Evolutionary conservation across 2,329 filamentous ascomycete genomes (phyloP).

Genomic region (Pseudogymnoascus sp.): DNA sequence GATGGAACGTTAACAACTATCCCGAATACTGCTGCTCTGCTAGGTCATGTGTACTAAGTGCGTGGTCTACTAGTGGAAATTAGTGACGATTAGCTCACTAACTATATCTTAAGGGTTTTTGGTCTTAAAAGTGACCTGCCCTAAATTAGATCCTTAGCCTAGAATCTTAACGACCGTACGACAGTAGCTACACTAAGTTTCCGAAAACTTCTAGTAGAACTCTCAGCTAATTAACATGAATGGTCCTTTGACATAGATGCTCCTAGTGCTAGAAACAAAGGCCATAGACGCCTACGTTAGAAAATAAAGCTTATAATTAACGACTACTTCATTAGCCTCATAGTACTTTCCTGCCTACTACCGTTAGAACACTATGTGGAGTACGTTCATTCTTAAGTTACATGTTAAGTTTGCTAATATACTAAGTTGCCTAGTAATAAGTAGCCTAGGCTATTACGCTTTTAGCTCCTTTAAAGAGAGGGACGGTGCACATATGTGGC

Average conservation of each 20-base stretch:
- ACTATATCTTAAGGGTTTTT: background rate
- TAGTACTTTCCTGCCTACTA: background rate
- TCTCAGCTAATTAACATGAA: background rate
- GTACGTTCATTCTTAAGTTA: background rate
- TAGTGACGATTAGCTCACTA: background rate
- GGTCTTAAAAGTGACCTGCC: background rate
- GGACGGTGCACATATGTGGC: slow-evolving; percentile 23
- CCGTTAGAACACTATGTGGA: background rate
- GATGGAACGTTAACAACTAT: background rate
- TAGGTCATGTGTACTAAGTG: background rate
- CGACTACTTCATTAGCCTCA: background rate
- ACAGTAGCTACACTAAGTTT: background rate
- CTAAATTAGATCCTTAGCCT: background rate
- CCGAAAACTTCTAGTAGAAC: background rate
- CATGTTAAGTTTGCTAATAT: background rate
- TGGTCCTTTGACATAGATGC: background rate
- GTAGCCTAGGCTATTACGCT: slow-evolving; percentile 23
- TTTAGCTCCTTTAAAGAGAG: slow-evolving; percentile 27
- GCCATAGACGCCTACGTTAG: background rate
- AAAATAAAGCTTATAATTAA: background rate
- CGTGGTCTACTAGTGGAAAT: background rate
- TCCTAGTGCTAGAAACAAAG: background rate
- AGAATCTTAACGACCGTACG: background rate
- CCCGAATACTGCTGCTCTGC: background rate
- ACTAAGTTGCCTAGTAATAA: background rate